Evolutionary conservation across 768 basidiomycete genomes (phyloP), one percentile per base, ranked within the genome.

Genomic region (Tulasnella sp.): DNA sequence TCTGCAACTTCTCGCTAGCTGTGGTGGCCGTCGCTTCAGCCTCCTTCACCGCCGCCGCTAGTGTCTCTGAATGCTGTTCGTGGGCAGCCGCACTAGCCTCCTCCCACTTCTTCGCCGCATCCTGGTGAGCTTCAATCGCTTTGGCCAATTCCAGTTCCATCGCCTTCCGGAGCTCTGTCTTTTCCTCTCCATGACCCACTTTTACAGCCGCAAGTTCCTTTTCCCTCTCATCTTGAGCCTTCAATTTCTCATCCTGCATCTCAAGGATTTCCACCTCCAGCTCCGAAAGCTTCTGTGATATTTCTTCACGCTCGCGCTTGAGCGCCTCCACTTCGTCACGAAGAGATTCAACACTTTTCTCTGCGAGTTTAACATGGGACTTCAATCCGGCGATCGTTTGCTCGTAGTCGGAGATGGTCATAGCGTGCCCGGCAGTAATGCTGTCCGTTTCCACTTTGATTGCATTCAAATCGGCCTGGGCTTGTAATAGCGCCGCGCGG

Each of bases 251-350:
- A 67, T 92, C 88, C 68, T 77, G 86, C 61, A 84, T 66, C 70
- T 91, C 88, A 59, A 90, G 69, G 43, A 89, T 76, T 67, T 91
- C 87, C 51, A 92, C 72, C 72, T 92, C 89, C 24, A 89, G 74
- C 65, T 92, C 88, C 0, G 85, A 87, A 3, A 90, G 73, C 69
- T 82, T 87, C 66, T 72, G 74, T 8, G 82, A 78, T 43, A 73
- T 81, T 60, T 88, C 87, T 65, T 85, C 85, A 65, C 80, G 83
- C 70, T 87, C 84, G 41, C 45, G 25, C 68, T 79, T 81, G 61
- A 88, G 73, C 30, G 70, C 71, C 3, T 67, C 69, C 11, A 87
- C 61, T 65, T 84, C 79, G 2, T 73, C 63, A 53, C 75, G 71
- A 21, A 87, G 74, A 5, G 68, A 65, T 22, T 75, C 73, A 1